Conservation (phyloP, 176 grass and related monocot genomes). For the Ananas comosus region DNA sequence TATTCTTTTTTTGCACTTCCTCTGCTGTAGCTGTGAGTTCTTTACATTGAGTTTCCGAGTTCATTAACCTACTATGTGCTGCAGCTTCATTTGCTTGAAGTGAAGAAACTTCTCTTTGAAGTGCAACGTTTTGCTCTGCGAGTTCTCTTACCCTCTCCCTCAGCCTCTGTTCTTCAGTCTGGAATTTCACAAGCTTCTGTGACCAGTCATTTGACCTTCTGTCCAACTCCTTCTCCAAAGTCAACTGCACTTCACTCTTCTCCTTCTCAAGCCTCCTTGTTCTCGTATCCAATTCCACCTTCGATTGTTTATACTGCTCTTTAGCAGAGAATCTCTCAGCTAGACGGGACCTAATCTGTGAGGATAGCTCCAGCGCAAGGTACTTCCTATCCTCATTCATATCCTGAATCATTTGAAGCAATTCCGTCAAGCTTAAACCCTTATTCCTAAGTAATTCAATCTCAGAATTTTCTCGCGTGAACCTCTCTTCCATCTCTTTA, state of each 20-base stretch:
- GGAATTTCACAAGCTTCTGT: conserved; percentile 41
- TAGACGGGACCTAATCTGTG: conserved; percentile 77
- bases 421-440: conserved; percentile 22
- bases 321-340: conserved; percentile 49
- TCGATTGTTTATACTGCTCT: conserved; percentile 55
- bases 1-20: conserved; percentile 28
- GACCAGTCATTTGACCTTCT: conserved; percentile 73
- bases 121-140: conserved; percentile 83
- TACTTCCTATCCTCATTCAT: conserved; percentile 60
- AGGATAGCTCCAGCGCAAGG: conserved; percentile 52
- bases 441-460: conserved; percentile 26
- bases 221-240: conserved; percentile 57
- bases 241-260: conserved; percentile 41
- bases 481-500: conserved; percentile 51
- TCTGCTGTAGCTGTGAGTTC: conserved; percentile 35
- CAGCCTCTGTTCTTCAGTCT: conserved; percentile 79
- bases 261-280: conserved; percentile 55
- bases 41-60: conserved; percentile 35
- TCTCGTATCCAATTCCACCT: conserved; percentile 39
- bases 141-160: conserved; percentile 83
- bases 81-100: conserved; percentile 33
- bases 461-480: conserved; percentile 42
- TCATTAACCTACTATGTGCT: conserved; percentile 19
- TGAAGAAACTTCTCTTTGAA: conserved; percentile 81
- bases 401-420: conserved; percentile 48